Evolutionary conservation across 176 grass and related monocot species (phyloP).

Genomic region (Musa troglodytarum): DNA sequence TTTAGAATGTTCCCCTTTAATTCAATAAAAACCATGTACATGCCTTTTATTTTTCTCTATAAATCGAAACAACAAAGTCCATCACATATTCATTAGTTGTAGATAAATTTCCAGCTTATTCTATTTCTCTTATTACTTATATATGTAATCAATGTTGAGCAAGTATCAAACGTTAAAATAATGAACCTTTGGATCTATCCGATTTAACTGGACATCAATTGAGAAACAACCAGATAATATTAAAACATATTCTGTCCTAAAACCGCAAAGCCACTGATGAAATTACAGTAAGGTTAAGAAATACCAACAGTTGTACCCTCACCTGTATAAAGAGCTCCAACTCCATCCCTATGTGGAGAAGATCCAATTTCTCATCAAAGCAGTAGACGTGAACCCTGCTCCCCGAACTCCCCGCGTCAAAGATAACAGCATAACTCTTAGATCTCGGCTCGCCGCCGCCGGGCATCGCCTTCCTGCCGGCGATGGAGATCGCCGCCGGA

Average conservation of each 20-base stretch:
- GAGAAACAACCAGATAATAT: no score
- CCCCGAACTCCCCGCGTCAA: constrained; percentile 91
- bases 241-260: no score
- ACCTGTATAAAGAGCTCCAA: constrained; percentile 96
- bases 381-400: constrained; percentile 91
- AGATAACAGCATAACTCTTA: constrained; percentile 76
- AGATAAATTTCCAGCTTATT: neutral
- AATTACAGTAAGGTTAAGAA: neutral
- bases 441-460: constrained; percentile 26
- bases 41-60: no score
- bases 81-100: neutral
- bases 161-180: no score
- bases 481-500: constrained; percentile 6
- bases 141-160: no score
- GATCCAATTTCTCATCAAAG: constrained; percentile 75
- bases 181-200: no score
- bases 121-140: no score
- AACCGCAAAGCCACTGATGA: neutral
- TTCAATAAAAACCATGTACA: neutral
- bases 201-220: no score
- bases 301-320: constrained; percentile 6
- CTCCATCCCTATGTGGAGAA: constrained; percentile 69
- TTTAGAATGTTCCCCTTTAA: neutral
- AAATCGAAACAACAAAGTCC: neutral
- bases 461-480: constrained; percentile 41